phyloP scores from a whole-genome alignment of 495 filamentous ascomycete species.

The Endocarpon pusillum region DNA sequence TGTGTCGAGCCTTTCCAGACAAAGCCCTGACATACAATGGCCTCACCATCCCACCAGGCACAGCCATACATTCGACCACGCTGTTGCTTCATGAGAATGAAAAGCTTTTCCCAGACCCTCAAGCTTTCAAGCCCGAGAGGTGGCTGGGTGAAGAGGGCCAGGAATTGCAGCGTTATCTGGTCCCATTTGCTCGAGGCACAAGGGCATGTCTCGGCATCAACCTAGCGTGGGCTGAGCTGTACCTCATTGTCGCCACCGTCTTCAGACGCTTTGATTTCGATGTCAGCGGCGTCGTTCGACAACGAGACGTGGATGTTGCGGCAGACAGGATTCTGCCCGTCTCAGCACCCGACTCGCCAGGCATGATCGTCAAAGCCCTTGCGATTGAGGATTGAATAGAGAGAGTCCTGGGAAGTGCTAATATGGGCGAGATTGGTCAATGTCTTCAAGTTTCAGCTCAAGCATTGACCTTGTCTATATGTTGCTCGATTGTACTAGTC shows the following conservation, averaged over 20 bases:
- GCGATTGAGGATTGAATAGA: neutral
- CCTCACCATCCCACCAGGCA: slow-evolving; percentile 18
- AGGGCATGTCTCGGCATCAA: slow-evolving; percentile 22
- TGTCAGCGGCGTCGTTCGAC: neutral
- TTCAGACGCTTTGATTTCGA: slow-evolving; percentile 22
- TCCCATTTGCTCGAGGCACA: slow-evolving; percentile 17
- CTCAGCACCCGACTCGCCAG: slow-evolving; percentile 1
- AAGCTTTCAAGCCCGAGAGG: slow-evolving; percentile 25
- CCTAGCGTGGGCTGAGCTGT: slow-evolving; percentile 30
- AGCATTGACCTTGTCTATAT: too few relatives aligned
- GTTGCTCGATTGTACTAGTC: too few relatives aligned
- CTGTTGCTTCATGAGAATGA: slow-evolving; percentile 17
- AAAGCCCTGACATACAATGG: slow-evolving; percentile 7
- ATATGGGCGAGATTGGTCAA: too few relatives aligned
- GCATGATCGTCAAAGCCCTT: slow-evolving; percentile 1
- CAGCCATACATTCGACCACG: slow-evolving; percentile 19
- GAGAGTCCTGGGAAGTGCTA: too few relatives aligned
- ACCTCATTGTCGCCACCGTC: slow-evolving; percentile 24
- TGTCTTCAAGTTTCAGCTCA: too few relatives aligned
- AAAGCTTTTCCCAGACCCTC: slow-evolving; percentile 18
- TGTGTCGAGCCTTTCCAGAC: slow-evolving; percentile 12
- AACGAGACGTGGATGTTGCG: slow-evolving; percentile 1
- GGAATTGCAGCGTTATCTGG: slow-evolving; percentile 10
- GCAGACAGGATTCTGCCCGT: slow-evolving; percentile 1
- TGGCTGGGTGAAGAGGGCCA: slow-evolving; percentile 21